These are phyloP conservation scores for Haematococcus sp. DNA, from an alignment of 139 green algal genomes.

Conservation along the genomic window DNA sequence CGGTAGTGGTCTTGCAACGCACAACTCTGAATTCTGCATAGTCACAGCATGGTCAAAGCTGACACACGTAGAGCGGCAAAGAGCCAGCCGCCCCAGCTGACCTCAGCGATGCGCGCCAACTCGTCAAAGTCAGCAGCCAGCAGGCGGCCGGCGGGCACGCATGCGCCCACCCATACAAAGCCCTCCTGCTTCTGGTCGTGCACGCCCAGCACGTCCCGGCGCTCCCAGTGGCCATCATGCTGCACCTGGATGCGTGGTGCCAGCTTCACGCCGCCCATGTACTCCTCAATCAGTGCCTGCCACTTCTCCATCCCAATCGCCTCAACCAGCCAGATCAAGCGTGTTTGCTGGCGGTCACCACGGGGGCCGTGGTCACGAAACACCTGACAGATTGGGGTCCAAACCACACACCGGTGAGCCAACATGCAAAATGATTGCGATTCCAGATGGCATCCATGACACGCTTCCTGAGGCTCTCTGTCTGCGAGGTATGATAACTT, in stretches of 20 bases:
- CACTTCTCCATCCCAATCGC: conserved; percentile 76
- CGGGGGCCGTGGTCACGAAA: conserved; percentile 77
- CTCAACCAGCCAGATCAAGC: conserved; percentile 97
- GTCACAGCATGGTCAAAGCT: too few species aligned
- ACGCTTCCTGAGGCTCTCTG: too few species aligned
- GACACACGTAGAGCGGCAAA: too few species aligned
- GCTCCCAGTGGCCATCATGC: conserved; percentile 63
- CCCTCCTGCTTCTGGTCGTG: conserved; percentile 90
- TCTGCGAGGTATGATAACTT: too few species aligned
- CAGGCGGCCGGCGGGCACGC: conserved; percentile 86
- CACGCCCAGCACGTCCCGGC: conserved; percentile 85
- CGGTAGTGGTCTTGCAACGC: too few species aligned
- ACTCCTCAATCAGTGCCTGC: conserved; percentile 44
- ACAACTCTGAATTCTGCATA: too few species aligned
- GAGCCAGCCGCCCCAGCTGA: not conserved
- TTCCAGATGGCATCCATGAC: too few species aligned
- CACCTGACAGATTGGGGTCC: too few species aligned
- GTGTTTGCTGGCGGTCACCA: conserved; percentile 84
- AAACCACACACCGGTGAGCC: too few species aligned
- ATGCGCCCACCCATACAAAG: conserved; percentile 66
- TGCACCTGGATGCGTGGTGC: conserved; percentile 32
- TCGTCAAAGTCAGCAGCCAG: conserved; percentile 72
- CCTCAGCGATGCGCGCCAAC: conserved; percentile 67
- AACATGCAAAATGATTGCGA: too few species aligned
- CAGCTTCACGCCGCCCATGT: conserved; percentile 69